Base-by-base conservation (phyloP, 129 eudicot species). In the Pseudognaphalium luteoalbum region DNA sequence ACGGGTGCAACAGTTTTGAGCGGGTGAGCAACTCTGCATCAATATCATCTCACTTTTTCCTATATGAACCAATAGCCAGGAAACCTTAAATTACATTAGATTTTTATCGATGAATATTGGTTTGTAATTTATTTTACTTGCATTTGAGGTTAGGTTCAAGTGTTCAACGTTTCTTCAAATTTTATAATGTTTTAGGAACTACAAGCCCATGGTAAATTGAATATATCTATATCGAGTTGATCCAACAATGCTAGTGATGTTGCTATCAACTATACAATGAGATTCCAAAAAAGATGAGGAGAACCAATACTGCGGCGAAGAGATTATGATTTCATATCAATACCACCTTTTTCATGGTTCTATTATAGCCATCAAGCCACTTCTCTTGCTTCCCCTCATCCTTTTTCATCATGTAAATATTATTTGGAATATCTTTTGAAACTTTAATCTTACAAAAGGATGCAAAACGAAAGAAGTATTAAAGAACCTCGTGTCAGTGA, bases 251-350 rank as follows among this genome's bases (percentile, higher is more conserved):
- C 25, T 88, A 3, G 8, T 11, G 20, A 92, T 84, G 81, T 59
- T 65, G 83, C 82, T 62, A 76, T 86, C 71, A 79, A 84, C 64
- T 83, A 84, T 74, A 89, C 96, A 73, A 84, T 82, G 81, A 88
- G 93, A 86, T 90, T 88, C 77, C 66, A 86, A 81, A 78, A 76
- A 64, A 78, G 92, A 86, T 80, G 86, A 87, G 82, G 77, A 85
- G 82, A 70, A 70, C 77, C 33, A 30, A 75, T 79, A 74, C 80
- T 37, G 74, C 80, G 10, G 21, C 42, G 42, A 66, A 34, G 57
- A 64, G 63, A 51, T 66, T 44, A 68, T 44, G 58, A 77, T 68
- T 37, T 68, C 56, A 78, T 66, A 35, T 69, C 16, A 33, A 12
- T 5, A 12, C 7, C 14, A 74, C 44, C 70, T 52, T 81, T 86